Base-by-base conservation (phyloP, 2,329 filamentous ascomycete species). In the Didymella pinodella region DNA sequence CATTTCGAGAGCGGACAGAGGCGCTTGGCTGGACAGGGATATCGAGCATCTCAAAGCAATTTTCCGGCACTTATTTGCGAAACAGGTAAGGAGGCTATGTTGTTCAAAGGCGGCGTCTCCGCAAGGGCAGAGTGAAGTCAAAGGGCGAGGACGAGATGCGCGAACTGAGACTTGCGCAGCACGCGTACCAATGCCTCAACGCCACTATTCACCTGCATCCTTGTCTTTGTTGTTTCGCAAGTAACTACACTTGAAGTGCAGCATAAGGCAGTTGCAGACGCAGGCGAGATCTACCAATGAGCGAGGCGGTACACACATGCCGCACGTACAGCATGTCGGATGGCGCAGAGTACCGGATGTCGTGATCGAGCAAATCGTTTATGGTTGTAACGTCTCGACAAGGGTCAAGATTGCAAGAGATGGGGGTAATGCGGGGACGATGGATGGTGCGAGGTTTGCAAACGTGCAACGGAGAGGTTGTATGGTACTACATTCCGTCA, bases 281-380 rank as follows among this genome's bases (percentile, higher is more conserved):
- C 56, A 58, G 25, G 40, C 46, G 28, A 58, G 50, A 54, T 58
- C 40, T 45, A 40, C 56, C 49, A 58, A 58, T 53, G 25, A 36
- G 40, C 20, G 45, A 40, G 16, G 38, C 38, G 18, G 29, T 16
- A 32, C 22, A 41, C 31, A 25, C 44, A 48, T 41, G 29, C 43
- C 41, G 29, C 36, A 46, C 31, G 45, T 49, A 58, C 56, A 20
- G 46, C 32, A 34, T 32, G 7, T 49, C 49, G 56, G 56, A 45
- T 29, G 16, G 31, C 38, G 49, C 45, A 28, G 38, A 25, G 32
- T 29, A 53, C 50, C 10, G 40, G 32, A 32, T 46, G 49, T 54
- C 20, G 50, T 54, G 49, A 45, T 34, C 56, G 26, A 49, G 18
- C 25, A 31, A 38, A 20, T 48, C 46, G 38, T 53, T 46, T 46